A percentile compares a stretch with the other conserved stretches of the same genome.
phyloP scores from a whole-genome alignment of 2,329 filamentous ascomycete genomes.

The Fusarium newnesense region DNA sequence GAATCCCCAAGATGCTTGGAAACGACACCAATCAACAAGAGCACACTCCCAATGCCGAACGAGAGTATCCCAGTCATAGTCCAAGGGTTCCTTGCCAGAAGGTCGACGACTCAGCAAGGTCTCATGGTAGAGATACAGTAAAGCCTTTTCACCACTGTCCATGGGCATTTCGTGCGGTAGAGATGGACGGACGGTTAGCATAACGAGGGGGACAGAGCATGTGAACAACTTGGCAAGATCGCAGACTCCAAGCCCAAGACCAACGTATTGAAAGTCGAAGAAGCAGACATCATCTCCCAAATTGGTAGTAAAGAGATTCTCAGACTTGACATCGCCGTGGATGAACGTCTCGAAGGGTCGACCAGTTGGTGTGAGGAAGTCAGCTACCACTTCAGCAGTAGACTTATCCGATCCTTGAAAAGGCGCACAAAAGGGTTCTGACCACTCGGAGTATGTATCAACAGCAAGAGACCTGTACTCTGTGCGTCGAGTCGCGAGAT shows the following conservation, averaged over 20 bases:
- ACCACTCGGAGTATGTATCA: conserved; percentile 66
- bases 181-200: conserved; percentile 54
- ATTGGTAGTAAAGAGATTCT: conserved; percentile 70
- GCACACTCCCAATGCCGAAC: conserved; percentile 73
- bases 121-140: conserved; percentile 63
- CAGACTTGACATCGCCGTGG: conserved; percentile 76
- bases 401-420: conserved; percentile 44
- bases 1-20: conserved; percentile 70
- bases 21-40: conserved; percentile 73
- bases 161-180: conserved; percentile 57
- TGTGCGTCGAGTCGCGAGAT: conserved; percentile 69
- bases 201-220: conserved; percentile 67
- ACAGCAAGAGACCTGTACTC: conserved; percentile 63
- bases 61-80: conserved; percentile 66
- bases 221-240: conserved; percentile 76
- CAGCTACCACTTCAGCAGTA: conserved; percentile 63
- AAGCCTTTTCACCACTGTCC: conserved; percentile 58
- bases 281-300: conserved; percentile 66
- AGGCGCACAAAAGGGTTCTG: conserved; percentile 56
- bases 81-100: neutral
- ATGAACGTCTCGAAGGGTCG: conserved; percentile 65
- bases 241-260: conserved; percentile 71
- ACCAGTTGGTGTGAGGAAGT: conserved; percentile 59
- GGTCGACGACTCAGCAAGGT: conserved; percentile 44
- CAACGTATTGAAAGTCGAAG: conserved; percentile 77